These are phyloP conservation scores for Secale cereale DNA, from an alignment of 176 grass and related monocot genomes.

Conservation along the genomic window DNA sequence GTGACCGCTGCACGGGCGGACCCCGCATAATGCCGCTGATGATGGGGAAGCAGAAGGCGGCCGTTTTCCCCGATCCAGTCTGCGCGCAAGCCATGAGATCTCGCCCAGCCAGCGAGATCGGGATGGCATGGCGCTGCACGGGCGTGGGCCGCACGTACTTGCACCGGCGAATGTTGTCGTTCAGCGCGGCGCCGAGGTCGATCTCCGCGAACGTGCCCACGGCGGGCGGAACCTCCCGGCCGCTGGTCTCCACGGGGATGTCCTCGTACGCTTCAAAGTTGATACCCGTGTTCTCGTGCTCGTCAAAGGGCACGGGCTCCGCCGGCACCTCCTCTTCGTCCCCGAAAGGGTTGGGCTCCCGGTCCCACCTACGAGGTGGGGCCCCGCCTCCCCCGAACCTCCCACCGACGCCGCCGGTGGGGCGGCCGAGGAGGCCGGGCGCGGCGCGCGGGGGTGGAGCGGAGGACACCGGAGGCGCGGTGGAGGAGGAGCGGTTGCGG, in stretches of 20 bases:
- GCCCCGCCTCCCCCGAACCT: not conserved
- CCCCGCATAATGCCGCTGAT: constrained; percentile 83
- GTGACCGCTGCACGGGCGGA: constrained; percentile 22
- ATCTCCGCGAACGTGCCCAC: constrained; percentile 82
- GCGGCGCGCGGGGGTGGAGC: constrained; percentile 11
- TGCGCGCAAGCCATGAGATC: constrained; percentile 98
- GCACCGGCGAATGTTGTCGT: constrained; percentile 86
- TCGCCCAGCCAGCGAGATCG: constrained; percentile 62
- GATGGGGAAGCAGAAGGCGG: constrained; percentile 95
- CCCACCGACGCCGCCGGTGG: not conserved
- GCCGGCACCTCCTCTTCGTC: constrained; percentile 12
- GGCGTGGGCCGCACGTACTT: constrained; percentile 87
- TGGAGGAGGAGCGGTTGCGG: constrained; percentile 43
- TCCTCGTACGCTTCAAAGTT: constrained; percentile 98
- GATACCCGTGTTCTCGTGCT: constrained; percentile 70
- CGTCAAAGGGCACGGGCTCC: constrained; percentile 25
- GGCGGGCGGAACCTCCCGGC: constrained; percentile 66
- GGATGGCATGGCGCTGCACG: constrained; percentile 89
- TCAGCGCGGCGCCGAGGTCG: constrained; percentile 77
- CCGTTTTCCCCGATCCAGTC: constrained; percentile 87
- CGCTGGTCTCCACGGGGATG: constrained; percentile 82
- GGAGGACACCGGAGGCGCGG: not conserved
- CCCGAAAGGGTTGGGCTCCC: constrained; percentile 75
- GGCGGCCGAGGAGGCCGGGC: constrained; percentile 22
- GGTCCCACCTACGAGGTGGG: constrained; percentile 44